Percentiles rank a stretch among this genome's conserved stretches.
Conservation (phyloP, 257 asterid genomes). For the Apocynum venetum region DNA sequence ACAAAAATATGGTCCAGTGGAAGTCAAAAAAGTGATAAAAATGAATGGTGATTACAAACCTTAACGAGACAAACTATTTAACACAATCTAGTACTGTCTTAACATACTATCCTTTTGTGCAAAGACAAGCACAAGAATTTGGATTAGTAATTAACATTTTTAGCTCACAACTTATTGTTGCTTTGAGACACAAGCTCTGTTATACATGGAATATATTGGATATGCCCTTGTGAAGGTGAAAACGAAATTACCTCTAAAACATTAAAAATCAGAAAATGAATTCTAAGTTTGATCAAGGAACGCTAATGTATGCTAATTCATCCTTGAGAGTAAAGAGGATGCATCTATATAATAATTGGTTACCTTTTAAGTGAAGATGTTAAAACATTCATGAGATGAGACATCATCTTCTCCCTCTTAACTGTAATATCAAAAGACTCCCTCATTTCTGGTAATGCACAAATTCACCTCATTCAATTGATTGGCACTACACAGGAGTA, state of each 20-base stretch:
- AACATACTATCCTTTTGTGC: not conserved
- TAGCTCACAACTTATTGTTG: not conserved
- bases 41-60: not conserved
- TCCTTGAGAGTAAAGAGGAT: not conserved
- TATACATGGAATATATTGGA: not conserved
- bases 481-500: not conserved
- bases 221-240: not conserved
- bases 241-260: not conserved
- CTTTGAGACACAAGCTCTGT: not conserved
- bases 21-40: not conserved
- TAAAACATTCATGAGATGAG: not conserved
- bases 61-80: too few relatives aligned
- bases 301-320: not conserved
- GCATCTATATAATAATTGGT: not conserved
- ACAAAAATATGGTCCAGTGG: not conserved
- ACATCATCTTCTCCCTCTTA: not conserved
- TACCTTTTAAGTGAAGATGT: not conserved
- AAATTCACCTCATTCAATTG: not conserved
- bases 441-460: not conserved
- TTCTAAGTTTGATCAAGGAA: not conserved
- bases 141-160: not conserved
- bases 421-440: not conserved
- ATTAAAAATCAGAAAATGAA: not conserved
- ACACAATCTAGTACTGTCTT: too few relatives aligned
- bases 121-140: not conserved